phyloP scores from a whole-genome alignment of 371 early-diverging fungal genomes.

The Rhizomucor miehei region DNA sequence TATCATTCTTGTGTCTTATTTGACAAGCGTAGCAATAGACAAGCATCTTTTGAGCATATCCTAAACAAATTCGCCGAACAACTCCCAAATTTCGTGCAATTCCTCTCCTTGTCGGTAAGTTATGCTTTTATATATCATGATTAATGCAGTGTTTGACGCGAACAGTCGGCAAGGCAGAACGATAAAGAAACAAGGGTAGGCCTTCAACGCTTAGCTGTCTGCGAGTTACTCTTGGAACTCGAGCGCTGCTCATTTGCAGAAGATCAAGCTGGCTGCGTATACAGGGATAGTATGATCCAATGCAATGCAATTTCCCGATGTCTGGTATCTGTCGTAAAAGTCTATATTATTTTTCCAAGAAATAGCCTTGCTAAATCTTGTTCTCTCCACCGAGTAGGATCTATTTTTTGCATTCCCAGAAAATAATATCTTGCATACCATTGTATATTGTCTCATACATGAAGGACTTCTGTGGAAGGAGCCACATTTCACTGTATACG shows the following conservation, averaged over 20 bases:
- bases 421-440: constrained; percentile 17
- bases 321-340: constrained; percentile 15
- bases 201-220: background rate
- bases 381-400: constrained; percentile 8
- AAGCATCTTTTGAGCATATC: background rate
- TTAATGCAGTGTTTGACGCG: too few species aligned
- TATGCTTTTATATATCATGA: background rate
- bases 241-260: constrained; percentile 1
- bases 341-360: too few species aligned
- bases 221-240: background rate
- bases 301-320: constrained; percentile 7
- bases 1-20: too few species aligned
- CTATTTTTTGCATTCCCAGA: constrained; percentile 22
- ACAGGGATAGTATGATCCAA: too few species aligned
- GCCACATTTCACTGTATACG: too few species aligned
- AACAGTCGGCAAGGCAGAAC: too few species aligned
- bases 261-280: constrained; percentile 13
- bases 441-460: constrained; percentile 12
- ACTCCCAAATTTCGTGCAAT: too few species aligned
- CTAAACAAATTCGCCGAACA: too few species aligned
- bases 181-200: background rate
- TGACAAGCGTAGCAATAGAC: too few species aligned
- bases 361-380: background rate
- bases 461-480: constrained; percentile 6
- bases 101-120: too few species aligned